Base-by-base conservation (phyloP, 495 filamentous ascomycete species). In the Copromyces sp. region DNA sequence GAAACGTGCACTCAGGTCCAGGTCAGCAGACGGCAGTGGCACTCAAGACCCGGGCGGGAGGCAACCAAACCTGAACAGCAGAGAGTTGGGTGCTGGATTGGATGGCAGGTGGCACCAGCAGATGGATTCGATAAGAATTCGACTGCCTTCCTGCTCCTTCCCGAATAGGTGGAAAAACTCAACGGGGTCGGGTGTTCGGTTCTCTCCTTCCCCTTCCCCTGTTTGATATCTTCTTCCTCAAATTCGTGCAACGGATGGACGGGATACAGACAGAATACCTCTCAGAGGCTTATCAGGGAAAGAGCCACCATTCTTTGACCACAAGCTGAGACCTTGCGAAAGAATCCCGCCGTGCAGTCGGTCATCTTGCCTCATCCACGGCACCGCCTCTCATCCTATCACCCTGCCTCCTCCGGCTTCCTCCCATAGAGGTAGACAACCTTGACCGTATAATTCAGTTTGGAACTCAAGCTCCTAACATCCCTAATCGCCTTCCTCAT, bases 351-450 rank as follows among this genome's bases (percentile, higher is more conserved):
- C 3, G 41, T 44, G 16, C 41, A 16, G 16, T n/a, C 41, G 16
- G 41, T 44, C 17, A 8, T 44, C 5, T 5, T 37, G 35, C 41
- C n/a, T 44, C 41, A 44, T 44, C 16, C 41, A 42, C 14, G 2
- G n/a, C 45, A 53, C 16, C 2, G n/a, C 45, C 24, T 53, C 45
- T 29, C 11, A 29, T 4, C 11, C 4, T 14, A 3, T 59, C 24
- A 59, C 47, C 4, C 9, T 11, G 20, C 11, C 69, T 9, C 41
- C 71, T 71, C 73, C 14, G 47, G 72, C 1, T 69, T 76, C 40
- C 84, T 82, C 61, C 69, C 76, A 11, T 12, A 69, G n/a, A n/a
- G n/a, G n/a, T n/a, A n/a, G 39, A 71, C 75, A 11, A 73, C 39
- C 38, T 70, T 38, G 35, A 38, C 41, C n/a, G n/a, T n/a, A n/a